phyloP scores from a whole-genome alignment of 495 filamentous ascomycete species.

The Penicillium parvum region DNA sequence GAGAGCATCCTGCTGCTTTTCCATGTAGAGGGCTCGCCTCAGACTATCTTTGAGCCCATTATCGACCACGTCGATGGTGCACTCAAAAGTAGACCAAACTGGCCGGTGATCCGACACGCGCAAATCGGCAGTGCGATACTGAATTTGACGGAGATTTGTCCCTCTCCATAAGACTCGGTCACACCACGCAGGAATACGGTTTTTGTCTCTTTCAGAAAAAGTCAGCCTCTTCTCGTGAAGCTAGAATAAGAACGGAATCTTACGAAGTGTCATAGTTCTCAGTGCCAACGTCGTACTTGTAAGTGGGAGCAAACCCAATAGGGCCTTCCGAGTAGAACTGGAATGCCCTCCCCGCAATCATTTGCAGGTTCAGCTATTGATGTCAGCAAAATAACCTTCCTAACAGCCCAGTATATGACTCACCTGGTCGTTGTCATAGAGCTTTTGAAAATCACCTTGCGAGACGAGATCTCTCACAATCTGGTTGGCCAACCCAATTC shows the following conservation, averaged over 20 bases:
- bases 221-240: not conserved
- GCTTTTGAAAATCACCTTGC: constrained; percentile 62
- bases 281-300: constrained; percentile 86
- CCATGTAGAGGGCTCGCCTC: constrained; percentile 64
- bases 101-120: constrained; percentile 91
- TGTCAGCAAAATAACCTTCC: constrained; percentile 1
- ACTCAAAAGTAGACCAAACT: constrained; percentile 84
- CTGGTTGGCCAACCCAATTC: constrained; percentile 81
- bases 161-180: constrained; percentile 90
- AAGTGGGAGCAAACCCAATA: constrained; percentile 85
- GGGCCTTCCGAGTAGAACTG: constrained; percentile 83
- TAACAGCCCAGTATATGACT: not conserved
- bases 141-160: constrained; percentile 69
- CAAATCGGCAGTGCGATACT: constrained; percentile 73
- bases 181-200: constrained; percentile 93
- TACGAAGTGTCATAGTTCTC: constrained; percentile 92
- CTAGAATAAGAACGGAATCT: constrained; percentile 21
- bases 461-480: constrained; percentile 69
- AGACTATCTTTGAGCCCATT: constrained; percentile 66
- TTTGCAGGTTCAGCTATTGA: constrained; percentile 82
- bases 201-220: constrained; percentile 67
- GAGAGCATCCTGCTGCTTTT: constrained; percentile 52
- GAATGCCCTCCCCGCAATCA: constrained; percentile 87
- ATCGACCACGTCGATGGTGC: constrained; percentile 72
- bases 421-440: constrained; percentile 94